Conservation (phyloP, 140 eudicot genomes). For the Senecio squalidus region DNA sequence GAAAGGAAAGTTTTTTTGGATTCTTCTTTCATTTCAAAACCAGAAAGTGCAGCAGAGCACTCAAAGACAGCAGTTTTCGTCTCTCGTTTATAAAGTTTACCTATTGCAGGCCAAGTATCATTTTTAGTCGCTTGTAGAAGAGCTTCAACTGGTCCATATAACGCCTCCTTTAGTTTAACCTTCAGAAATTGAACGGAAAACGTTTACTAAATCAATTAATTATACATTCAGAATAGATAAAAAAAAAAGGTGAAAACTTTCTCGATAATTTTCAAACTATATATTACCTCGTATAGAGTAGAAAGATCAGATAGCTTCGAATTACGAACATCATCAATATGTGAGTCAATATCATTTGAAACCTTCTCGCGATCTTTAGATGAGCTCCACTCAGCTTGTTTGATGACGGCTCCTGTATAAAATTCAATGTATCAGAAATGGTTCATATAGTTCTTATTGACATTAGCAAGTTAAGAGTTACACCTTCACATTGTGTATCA, state of each 20-base stretch:
- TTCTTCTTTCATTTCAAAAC: constrained; percentile 52
- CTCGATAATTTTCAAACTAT: not conserved
- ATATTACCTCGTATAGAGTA: constrained; percentile 45
- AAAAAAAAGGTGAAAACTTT: not conserved
- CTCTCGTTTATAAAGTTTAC: constrained; percentile 49
- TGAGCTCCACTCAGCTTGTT: constrained; percentile 61
- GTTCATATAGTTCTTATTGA: not conserved
- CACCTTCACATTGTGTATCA: constrained; percentile 70
- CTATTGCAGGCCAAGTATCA: constrained; percentile 59
- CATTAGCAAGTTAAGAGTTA: not conserved
- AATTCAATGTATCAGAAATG: constrained; percentile 7
- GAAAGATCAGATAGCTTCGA: constrained; percentile 42
- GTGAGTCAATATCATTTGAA: constrained; percentile 58
- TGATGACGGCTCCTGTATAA: constrained; percentile 40
- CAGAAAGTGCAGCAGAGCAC: constrained; percentile 41
- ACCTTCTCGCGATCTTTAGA: constrained; percentile 59
- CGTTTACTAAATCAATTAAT: too few species aligned
- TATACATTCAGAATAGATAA: too few species aligned
- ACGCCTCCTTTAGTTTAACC: constrained; percentile 45
- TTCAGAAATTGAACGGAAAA: too few species aligned
- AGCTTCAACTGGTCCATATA: constrained; percentile 50
- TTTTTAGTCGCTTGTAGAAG: constrained; percentile 46
- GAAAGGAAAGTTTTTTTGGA: constrained; percentile 30
- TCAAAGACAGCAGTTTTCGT: constrained; percentile 34
- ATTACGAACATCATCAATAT: constrained; percentile 33